These are phyloP conservation scores for Taiozyma sp. DNA, from an alignment of 1,139 yeast species.

Conservation along the genomic window DNA sequence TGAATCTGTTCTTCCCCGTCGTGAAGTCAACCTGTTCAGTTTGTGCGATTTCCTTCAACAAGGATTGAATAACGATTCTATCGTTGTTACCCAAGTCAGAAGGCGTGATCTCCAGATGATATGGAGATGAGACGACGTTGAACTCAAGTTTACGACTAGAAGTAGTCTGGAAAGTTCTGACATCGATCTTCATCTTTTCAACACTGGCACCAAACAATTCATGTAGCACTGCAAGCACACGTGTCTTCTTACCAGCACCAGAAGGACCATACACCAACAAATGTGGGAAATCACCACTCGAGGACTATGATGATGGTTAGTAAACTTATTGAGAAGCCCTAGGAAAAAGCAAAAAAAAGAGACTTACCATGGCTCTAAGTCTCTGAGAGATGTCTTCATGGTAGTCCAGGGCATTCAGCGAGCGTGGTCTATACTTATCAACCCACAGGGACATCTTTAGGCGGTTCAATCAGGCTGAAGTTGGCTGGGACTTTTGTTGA, in stretches of 20 bases:
- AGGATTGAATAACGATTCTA: constrained; percentile 89
- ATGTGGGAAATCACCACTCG: constrained; percentile 90
- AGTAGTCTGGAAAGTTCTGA: constrained; percentile 73
- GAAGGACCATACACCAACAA: constrained; percentile 89
- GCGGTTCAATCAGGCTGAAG: background rate
- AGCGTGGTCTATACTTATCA: constrained; percentile 83
- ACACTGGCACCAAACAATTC: constrained; percentile 83
- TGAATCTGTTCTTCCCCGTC: constrained; percentile 57
- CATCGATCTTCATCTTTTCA: constrained; percentile 83
- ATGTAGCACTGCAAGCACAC: constrained; percentile 75
- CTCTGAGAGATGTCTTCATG: constrained; percentile 63
- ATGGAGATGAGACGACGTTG: constrained; percentile 84
- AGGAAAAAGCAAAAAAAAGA: background rate
- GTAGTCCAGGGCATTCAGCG: constrained; percentile 58
- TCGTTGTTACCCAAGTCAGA: constrained; percentile 96
- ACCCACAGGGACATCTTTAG: constrained; percentile 87
- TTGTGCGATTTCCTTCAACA: constrained; percentile 90
- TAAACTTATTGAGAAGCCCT: background rate
- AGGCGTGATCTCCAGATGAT: constrained; percentile 94
- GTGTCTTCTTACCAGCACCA: constrained; percentile 96
- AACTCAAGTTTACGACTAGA: constrained; percentile 78
- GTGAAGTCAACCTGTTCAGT: constrained; percentile 86
- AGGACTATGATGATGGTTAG: constrained; percentile 29
- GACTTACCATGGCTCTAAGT: constrained; percentile 42
- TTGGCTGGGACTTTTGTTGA: background rate